A percentile compares a stretch with the other conserved stretches of the same genome.
Conservation (phyloP, 2,329 filamentous ascomycete genomes). For the Ilyonectria sp. region DNA sequence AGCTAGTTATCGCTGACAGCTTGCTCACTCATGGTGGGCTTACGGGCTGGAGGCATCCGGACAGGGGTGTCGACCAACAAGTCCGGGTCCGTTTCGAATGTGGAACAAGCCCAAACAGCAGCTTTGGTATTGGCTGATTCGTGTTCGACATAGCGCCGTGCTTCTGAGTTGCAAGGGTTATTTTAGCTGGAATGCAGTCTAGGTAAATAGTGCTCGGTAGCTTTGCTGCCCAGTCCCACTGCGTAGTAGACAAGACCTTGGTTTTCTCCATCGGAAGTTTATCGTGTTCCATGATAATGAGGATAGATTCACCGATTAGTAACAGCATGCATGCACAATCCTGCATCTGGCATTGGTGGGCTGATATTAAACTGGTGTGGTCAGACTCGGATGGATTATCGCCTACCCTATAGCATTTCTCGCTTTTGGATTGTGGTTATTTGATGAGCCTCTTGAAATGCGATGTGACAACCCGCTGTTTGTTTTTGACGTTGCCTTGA, state of each 20-base stretch:
- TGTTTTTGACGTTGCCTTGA: neutral
- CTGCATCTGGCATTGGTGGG: neutral
- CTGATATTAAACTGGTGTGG: neutral
- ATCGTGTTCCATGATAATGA: neutral
- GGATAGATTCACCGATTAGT: neutral
- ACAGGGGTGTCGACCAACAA: conserved; percentile 2
- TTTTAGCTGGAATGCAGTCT: conserved; percentile 4
- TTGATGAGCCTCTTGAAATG: neutral
- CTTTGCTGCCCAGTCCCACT: neutral
- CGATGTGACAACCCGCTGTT: neutral
- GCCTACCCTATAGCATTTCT: neutral
- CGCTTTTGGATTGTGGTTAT: neutral
- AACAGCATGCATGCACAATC: neutral
- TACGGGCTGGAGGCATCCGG: conserved; percentile 2
- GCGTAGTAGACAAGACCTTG: neutral
- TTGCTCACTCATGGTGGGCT: neutral
- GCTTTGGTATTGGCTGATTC: conserved; percentile 12
- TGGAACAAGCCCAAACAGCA: neutral
- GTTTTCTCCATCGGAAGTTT: neutral
- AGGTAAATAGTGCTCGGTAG: conserved; percentile 9
- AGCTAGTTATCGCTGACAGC: neutral
- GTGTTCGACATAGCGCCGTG: conserved; percentile 6
- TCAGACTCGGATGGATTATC: too few relatives aligned
- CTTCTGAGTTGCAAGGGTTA: conserved; percentile 5
- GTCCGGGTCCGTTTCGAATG: conserved; percentile 20